Evolutionary conservation across 2,329 filamentous ascomycete genomes (phyloP), one percentile per base, ranked within the genome.

Genomic region (Aphanocladium album): DNA sequence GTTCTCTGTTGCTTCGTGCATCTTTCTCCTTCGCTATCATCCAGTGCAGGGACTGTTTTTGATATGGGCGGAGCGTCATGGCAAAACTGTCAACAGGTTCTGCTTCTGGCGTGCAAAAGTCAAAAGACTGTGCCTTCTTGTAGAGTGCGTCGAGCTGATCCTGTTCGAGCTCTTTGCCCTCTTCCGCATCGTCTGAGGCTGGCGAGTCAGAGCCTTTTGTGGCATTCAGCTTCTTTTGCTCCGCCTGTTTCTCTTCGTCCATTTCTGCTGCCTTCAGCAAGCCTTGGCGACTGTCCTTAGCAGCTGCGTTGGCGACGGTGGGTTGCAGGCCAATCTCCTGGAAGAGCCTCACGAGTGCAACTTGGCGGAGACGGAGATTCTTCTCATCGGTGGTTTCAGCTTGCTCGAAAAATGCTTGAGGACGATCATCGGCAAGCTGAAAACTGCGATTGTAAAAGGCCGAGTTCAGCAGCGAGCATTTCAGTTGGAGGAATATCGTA

Each of bases 41-140:
- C 95, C 95, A 99, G 70, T 97, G 81, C 6, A 99, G 76, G 0
- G 95, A 92, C 73, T 99, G 95, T 70, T 92, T 96, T 72, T 99
- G 95, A 67, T 99, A 99, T 56, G 91, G 91, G 3, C 95, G 87
- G 30, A 99, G 79, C 41, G 87, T 81, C 86, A 99, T 87, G 6
- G 82, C 81, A 73, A 99, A 99, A 0, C 87, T 91, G 9, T 88
- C 81, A 6, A 89, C 86, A 11, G 95, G 93, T 67, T 96, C 89
- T 11, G 91, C 88, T 72, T 91, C 88, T 2, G 93, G 93, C 0
- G 93, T 97, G 70, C 86, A 85, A 70, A 99, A 98, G 72, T 99
- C 95, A 68, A 98, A 98, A 0, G 91, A 93, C 70, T 99, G 95
- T 0, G 95, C 95, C 71, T 99, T 99, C 69, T 89, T 91, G 74